These are phyloP conservation scores for Grifola frondosa DNA, from an alignment of 1,284 basidiomycete species.

Conservation along the genomic window DNA sequence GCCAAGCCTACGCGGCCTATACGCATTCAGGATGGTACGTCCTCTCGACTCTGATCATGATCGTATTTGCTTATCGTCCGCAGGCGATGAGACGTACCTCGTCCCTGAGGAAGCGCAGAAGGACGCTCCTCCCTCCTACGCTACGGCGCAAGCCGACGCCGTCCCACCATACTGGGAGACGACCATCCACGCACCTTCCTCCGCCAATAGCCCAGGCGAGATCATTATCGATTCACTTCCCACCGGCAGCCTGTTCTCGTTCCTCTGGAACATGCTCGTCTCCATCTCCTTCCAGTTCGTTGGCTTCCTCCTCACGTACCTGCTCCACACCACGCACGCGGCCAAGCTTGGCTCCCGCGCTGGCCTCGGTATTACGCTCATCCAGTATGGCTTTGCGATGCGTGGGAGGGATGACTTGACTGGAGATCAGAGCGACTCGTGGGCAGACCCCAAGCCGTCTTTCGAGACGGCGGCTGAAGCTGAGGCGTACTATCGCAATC, in stretches of 20 bases:
- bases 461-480: slow-evolving; percentile 49
- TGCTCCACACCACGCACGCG: slow-evolving; percentile 93
- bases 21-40: slow-evolving; percentile 63
- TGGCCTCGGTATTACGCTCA: slow-evolving; percentile 92
- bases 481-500: slow-evolving; percentile 42
- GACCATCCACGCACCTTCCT: slow-evolving; percentile 82
- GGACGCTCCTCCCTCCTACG: slow-evolving; percentile 87
- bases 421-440: slow-evolving; percentile 23
- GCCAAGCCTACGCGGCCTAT: slow-evolving; percentile 79
- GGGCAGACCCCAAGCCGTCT: slow-evolving; percentile 34
- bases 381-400: slow-evolving; percentile 92
- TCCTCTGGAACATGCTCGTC: slow-evolving; percentile 92
- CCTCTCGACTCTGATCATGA: neutral
- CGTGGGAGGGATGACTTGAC: slow-evolving; percentile 43
- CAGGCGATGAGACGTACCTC: slow-evolving; percentile 71
- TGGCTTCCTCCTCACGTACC: slow-evolving; percentile 92
- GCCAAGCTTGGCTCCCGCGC: slow-evolving; percentile 93
- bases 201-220: slow-evolving; percentile 51
- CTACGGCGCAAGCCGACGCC: slow-evolving; percentile 88
- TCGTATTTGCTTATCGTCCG: neutral
- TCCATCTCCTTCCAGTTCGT: slow-evolving; percentile 97
- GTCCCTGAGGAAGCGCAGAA: slow-evolving; percentile 80
- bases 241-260: slow-evolving; percentile 81
- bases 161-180: slow-evolving; percentile 99
- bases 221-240: slow-evolving; percentile 76